These are phyloP conservation scores for Sporisorium graminicola DNA, from an alignment of 1,284 basidiomycete species.

Conservation along the genomic window DNA sequence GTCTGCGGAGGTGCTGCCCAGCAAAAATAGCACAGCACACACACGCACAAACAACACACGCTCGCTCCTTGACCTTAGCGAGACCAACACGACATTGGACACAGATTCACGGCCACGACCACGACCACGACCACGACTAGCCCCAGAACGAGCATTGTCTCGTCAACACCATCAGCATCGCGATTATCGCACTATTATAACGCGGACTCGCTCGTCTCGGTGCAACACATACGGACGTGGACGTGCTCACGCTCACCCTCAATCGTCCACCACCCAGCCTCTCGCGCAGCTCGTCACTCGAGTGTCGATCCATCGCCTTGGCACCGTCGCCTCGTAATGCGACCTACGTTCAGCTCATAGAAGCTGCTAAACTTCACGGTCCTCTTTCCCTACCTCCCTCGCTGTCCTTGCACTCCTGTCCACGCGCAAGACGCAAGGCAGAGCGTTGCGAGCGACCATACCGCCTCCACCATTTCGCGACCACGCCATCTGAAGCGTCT, in stretches of 20 bases:
- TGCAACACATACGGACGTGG: too few relatives aligned
- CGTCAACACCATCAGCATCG: not conserved
- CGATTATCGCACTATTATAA: not conserved
- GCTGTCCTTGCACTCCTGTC: constrained; percentile 3
- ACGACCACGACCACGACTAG: not conserved
- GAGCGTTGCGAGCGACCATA: constrained; percentile 10
- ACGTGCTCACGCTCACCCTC: too few relatives aligned
- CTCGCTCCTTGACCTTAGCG: not conserved
- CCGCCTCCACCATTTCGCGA: constrained; percentile 34
- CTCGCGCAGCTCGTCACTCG: too few relatives aligned
- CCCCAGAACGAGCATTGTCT: not conserved
- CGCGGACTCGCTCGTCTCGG: not conserved
- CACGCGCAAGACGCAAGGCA: constrained; percentile 1
- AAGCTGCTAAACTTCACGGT: not conserved
- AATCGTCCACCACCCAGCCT: too few relatives aligned
- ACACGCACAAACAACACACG: not conserved
- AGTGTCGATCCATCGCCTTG: not conserved
- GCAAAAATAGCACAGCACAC: too few relatives aligned
- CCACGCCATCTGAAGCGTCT: constrained; percentile 53
- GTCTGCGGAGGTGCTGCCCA: too few relatives aligned
- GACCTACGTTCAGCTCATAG: not conserved
- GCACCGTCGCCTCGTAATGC: not conserved
- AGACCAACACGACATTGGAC: constrained; percentile 8
- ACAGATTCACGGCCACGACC: too few relatives aligned
- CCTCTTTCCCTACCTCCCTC: too few relatives aligned